phyloP scores from a whole-genome alignment of 176 grass and related monocot species.

The Hyparrhenia diplandra region DNA sequence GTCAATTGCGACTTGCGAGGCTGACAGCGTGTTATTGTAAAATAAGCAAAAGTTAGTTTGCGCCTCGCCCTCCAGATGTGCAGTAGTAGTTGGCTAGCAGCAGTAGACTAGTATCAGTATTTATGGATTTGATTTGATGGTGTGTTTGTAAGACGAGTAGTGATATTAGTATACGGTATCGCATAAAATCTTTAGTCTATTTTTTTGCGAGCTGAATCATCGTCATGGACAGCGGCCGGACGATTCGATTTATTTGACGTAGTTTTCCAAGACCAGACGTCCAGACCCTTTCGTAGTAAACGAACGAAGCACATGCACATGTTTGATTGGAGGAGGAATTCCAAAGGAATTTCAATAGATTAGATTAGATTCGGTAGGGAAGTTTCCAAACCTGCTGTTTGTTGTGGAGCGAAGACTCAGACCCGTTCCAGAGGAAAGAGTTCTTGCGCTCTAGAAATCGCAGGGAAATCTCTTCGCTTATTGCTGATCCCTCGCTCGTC shows the following conservation, averaged over 20 bases:
- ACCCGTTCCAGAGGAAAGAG: too few relatives aligned
- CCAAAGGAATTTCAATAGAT: too few relatives aligned
- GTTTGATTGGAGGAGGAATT: too few relatives aligned
- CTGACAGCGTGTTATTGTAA: slow-evolving; percentile 27
- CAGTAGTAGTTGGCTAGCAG: neutral
- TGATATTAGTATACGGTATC: neutral
- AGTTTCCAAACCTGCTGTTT: too few relatives aligned
- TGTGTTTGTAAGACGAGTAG: neutral
- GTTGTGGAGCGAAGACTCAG: too few relatives aligned
- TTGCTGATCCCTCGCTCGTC: too few relatives aligned
- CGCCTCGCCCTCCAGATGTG: neutral
- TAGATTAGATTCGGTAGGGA: too few relatives aligned
- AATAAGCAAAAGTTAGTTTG: slow-evolving; percentile 39
- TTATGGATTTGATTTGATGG: neutral
- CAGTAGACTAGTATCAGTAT: neutral
- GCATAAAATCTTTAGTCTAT: neutral
- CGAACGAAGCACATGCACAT: neutral
- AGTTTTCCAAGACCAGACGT: neutral
- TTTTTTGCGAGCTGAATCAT: neutral
- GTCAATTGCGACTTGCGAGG: neutral
- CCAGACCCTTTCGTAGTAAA: neutral
- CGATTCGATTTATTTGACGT: neutral
- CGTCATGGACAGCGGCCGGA: neutral
- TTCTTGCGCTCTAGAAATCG: too few relatives aligned
- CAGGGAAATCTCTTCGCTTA: too few relatives aligned